Evolutionary conservation across 176 grass and related monocot genomes (phyloP), one percentile per base, ranked within the genome.

Genomic region (Paspalum notatum): DNA sequence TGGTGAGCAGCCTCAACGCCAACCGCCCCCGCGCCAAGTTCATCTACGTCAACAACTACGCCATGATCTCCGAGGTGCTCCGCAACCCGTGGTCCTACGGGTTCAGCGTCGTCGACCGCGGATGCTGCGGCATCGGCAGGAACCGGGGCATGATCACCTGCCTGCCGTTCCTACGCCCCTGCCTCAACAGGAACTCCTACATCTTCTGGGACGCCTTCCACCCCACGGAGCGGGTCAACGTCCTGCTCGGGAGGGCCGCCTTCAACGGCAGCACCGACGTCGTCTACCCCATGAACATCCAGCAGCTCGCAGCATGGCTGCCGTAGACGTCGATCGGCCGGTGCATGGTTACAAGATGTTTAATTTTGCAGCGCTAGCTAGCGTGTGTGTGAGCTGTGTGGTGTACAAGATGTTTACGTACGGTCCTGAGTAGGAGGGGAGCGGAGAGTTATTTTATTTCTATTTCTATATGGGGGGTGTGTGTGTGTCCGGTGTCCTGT

Each of bases 191-290:
- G 61, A 72, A 92, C 13, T 12, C 68, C 82, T 95, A 95, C 80
- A 81, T 98, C 54, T 98, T 98, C 86, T 98, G 95, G 95, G 95
- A 98, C 62, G 95, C 95, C 12, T 98, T 98, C 83, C 95, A 98
- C 81, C 95, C 95, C 12, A 98, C 92, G 41, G 87, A 93, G 56
- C 75, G 86, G n/a, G 89, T 97, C 11, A 97, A 94, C 87, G 79
- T 97, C 27, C 47, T 97, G 15, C 84, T 97, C 57, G 94, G 82
- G 6, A 83, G 63, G 76, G 85, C 90, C 24, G 94, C 94, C 0
- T 97, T 80, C 90, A 85, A 60, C 17, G 89, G 91, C 76, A 82
- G 84, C 72, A 27, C 44, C 9, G 84, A 92, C 65, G 70, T 86
- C 54, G 89, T 86, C 14, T 85, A 76, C 77, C 94, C 94, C 13